phyloP scores from a whole-genome alignment of 1,284 basidiomycete species.

The Leccinum pallidistipes region DNA sequence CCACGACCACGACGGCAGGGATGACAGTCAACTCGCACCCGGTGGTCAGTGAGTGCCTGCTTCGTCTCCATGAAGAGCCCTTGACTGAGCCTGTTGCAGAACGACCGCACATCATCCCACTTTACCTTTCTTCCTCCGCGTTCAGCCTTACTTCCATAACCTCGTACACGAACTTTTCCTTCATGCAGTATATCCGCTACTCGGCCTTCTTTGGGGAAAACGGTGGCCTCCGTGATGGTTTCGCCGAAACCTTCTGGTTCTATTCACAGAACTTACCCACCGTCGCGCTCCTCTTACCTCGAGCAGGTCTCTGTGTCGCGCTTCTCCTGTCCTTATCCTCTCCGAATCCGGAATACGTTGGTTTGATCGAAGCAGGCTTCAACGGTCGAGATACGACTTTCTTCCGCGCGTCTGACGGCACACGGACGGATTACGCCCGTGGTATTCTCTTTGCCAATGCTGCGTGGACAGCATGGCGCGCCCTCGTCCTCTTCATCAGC shows the following conservation, averaged over 20 bases:
- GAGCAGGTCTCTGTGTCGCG: conserved; percentile 71
- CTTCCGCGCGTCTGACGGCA: conserved; percentile 62
- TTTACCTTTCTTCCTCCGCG: conserved; percentile 79
- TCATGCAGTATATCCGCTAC: conserved; percentile 73
- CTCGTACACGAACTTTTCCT: conserved; percentile 81
- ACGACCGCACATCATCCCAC: conserved; percentile 75
- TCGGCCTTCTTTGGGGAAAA: conserved; percentile 60
- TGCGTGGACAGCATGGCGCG: conserved; percentile 71
- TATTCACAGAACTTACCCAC: conserved; percentile 81
- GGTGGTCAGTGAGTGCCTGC: conserved; percentile 60
- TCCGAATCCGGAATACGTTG: conserved; percentile 46
- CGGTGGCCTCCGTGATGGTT: conserved; percentile 57
- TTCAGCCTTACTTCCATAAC: conserved; percentile 71
- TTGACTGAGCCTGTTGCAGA: conserved; percentile 44
- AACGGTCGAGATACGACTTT: conserved; percentile 65
- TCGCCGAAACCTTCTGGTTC: conserved; percentile 78
- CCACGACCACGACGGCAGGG: not conserved
- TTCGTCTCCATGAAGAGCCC: conserved; percentile 2
- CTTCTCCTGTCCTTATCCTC: conserved; percentile 66
- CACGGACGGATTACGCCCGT: conserved; percentile 69
- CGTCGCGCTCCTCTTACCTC: conserved; percentile 73
- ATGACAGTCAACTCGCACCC: conserved; percentile 6
- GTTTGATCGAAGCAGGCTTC: conserved; percentile 49
- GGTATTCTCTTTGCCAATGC: conserved; percentile 76
- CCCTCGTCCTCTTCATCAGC: conserved; percentile 61